phyloP scores from a whole-genome alignment of 2,329 filamentous ascomycete species.

The Trichoderma arundinaceum region DNA sequence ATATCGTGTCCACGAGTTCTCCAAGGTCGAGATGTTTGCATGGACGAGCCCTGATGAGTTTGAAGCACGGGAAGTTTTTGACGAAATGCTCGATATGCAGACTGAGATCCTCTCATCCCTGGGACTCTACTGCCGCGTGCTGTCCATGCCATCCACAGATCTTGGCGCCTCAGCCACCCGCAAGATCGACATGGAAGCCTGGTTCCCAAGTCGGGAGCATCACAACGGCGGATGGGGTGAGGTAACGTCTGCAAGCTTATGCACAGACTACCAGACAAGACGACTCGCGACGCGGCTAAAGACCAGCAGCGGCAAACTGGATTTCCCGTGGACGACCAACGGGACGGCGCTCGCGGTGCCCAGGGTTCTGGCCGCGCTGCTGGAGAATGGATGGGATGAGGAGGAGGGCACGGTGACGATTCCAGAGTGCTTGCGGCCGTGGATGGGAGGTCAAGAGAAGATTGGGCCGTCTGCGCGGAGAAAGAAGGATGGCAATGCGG shows the following conservation, averaged over 20 bases:
- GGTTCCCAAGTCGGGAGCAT: slow-evolving; percentile 79
- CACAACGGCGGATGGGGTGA: slow-evolving; percentile 73
- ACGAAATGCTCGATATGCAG: slow-evolving; percentile 87
- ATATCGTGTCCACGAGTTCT: slow-evolving; percentile 98
- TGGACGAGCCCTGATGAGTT: slow-evolving; percentile 72
- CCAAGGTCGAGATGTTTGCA: slow-evolving; percentile 96
- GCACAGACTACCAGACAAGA: slow-evolving; percentile 91
- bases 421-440: slow-evolving; percentile 78
- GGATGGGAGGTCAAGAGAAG: slow-evolving; percentile 77
- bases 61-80: slow-evolving; percentile 66
- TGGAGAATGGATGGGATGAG: slow-evolving; percentile 92
- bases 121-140: slow-evolving; percentile 81
- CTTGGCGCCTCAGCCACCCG: slow-evolving; percentile 85
- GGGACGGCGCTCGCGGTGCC: slow-evolving; percentile 93
- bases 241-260: slow-evolving; percentile 87
- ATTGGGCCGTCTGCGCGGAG: slow-evolving; percentile 54
- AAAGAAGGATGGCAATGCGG: slow-evolving; percentile 36
- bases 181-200: slow-evolving; percentile 93
- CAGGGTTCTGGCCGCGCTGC: slow-evolving; percentile 81
- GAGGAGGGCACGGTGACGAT: slow-evolving; percentile 68
- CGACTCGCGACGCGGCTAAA: slow-evolving; percentile 78
- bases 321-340: slow-evolving; percentile 89
- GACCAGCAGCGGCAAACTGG: slow-evolving; percentile 56
- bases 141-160: slow-evolving; percentile 90
- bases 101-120: slow-evolving; percentile 79